Percentiles rank a stretch among this genome's conserved stretches.
These are phyloP conservation scores for Cadophora gregata DNA, from an alignment of 2,329 filamentous ascomycete genomes.

Conservation along the genomic window DNA sequence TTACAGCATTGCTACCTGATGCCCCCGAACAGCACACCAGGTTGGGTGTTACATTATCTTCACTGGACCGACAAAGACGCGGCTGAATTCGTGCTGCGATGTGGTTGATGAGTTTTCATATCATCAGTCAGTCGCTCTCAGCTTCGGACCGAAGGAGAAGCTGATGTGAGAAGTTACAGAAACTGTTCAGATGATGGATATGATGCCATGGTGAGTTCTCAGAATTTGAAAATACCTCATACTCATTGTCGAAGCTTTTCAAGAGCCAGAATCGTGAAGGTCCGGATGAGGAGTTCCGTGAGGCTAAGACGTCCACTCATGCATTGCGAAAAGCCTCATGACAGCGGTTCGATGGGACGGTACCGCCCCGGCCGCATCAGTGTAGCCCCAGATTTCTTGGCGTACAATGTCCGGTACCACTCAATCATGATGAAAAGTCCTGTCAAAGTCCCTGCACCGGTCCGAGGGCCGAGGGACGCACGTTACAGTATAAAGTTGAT, in stretches of 20 bases:
- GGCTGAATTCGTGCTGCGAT: neutral
- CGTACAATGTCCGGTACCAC: too few species aligned
- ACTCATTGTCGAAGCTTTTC: neutral
- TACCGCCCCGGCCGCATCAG: neutral
- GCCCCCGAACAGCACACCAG: neutral
- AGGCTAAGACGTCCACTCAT: neutral
- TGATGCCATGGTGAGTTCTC: neutral
- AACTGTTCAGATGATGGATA: neutral
- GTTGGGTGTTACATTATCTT: neutral
- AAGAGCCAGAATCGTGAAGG: neutral
- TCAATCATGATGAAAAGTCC: too few species aligned
- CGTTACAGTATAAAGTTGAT: neutral
- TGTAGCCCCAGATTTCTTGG: too few species aligned
- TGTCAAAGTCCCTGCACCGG: too few species aligned
- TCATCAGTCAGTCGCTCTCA: neutral
- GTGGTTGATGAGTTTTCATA: neutral
- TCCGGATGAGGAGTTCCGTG: neutral
- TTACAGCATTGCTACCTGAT: constrained; percentile 4
- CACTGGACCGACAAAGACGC: neutral
- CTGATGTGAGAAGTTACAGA: neutral
- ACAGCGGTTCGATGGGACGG: neutral
- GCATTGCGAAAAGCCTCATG: neutral
- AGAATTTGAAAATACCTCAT: constrained; percentile 2
- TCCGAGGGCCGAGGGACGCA: too few species aligned
- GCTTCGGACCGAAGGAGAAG: neutral